Percentiles rank a stretch among this genome's conserved stretches.
phyloP scores from a whole-genome alignment of 495 filamentous ascomycete genomes.

The Penicillium antarcticum region DNA sequence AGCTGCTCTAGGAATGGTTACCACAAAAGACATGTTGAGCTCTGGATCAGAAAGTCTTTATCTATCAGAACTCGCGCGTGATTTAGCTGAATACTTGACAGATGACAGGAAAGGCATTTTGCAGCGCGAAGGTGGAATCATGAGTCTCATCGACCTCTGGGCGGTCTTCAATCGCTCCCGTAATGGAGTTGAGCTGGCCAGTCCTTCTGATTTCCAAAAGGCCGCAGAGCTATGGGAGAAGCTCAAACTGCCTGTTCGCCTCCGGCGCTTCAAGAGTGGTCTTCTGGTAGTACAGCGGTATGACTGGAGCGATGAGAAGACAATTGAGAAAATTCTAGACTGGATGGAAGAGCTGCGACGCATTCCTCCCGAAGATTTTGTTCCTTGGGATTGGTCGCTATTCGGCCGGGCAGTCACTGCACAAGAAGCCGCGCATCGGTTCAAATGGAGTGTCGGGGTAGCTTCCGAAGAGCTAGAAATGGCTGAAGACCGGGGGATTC shows the following conservation, averaged over 20 bases:
- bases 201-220: conserved; percentile 86
- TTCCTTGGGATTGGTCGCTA: conserved; percentile 68
- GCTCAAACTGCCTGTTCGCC: conserved; percentile 77
- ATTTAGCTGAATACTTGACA: conserved; percentile 89
- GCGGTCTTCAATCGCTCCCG: conserved; percentile 95
- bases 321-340: conserved; percentile 65
- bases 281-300: conserved; percentile 86
- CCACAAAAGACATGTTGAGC: conserved; percentile 86
- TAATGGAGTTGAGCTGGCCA: conserved; percentile 91
- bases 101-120: conserved; percentile 84
- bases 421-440: conserved; percentile 82
- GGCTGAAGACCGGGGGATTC: conserved; percentile 82
- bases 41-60: conserved; percentile 59
- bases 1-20: conserved; percentile 80
- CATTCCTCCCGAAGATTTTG: conserved; percentile 58
- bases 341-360: conserved; percentile 76
- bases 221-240: conserved; percentile 87
- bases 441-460: conserved; percentile 98
- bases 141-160: conserved; percentile 95
- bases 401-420: conserved; percentile 87
- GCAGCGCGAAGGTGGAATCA: conserved; percentile 82
- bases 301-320: conserved; percentile 89
- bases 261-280: conserved; percentile 87
- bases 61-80: conserved; percentile 76
- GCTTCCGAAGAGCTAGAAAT: conserved; percentile 94